A percentile compares a stretch with the other conserved stretches of the same genome.
Evolutionary conservation across 2,329 filamentous ascomycete genomes (phyloP).

Genomic region (Harringtonia aguacate): DNA sequence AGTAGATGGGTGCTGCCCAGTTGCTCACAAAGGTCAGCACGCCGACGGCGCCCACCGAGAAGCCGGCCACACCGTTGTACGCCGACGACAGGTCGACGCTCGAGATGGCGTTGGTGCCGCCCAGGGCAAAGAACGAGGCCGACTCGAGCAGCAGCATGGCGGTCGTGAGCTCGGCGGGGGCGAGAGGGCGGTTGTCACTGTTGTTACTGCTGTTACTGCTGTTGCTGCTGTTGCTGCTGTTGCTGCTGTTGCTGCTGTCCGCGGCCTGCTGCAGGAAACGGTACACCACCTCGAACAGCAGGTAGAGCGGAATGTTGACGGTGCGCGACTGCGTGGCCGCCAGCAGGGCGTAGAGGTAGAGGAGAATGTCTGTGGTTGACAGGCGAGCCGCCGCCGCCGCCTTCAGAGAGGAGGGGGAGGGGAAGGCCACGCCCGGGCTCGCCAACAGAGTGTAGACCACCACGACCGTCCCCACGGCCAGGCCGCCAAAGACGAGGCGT

Average conservation of each 20-base stretch:
- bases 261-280: conserved; percentile 28
- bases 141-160: conserved; percentile 70
- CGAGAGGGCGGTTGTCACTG: no score
- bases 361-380: conserved; percentile 32
- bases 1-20: conserved; percentile 87
- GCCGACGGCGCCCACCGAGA: conserved; percentile 73
- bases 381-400: no score
- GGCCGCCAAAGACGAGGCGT: conserved; percentile 37
- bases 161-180: conserved; percentile 50
- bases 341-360: conserved; percentile 66
- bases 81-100: conserved; percentile 90
- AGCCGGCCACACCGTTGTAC: conserved; percentile 81
- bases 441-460: conserved; percentile 17
- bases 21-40: conserved; percentile 78
- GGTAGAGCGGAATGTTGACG: conserved; percentile 75
- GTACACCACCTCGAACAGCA: conserved; percentile 57
- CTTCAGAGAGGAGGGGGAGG: no score
- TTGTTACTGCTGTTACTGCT: no score
- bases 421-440: background rate
- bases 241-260: no score
- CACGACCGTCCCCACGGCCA: conserved; percentile 27
- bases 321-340: conserved; percentile 78
- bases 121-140: conserved; percentile 78
- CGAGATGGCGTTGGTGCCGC: conserved; percentile 88
- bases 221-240: no score